Evolutionary conservation across 805 yeast species (phyloP), one percentile per base, ranked within the genome.

Genomic region (Pichia californica): DNA sequence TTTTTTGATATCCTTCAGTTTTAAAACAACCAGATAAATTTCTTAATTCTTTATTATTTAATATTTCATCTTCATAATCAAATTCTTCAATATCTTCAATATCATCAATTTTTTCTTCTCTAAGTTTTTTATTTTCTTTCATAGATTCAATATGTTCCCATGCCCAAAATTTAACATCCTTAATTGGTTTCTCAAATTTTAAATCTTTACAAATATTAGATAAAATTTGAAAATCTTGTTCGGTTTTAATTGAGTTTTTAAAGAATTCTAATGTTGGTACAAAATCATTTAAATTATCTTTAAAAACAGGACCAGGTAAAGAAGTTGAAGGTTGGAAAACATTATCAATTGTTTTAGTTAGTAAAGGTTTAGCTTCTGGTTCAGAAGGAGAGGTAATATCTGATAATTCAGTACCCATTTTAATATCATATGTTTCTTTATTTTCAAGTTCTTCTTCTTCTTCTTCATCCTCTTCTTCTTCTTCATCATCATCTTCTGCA

Each of bases 1-100:
- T 79, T 58, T 83, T 84, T 36, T 65, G 62, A 57, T 81, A 86
- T 0, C 95, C 95, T 44, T 81, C 78, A 30, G 88, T 79, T 54
- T 77, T 74, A 54, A 83, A 83, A 2, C 85, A 71, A 1, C 88
- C 86, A 0, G 81, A 65, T 0, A 50, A 43, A 41, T 74, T 76
- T 34, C 66, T 69, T 34, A 74, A 52, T 1, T 39, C 40, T 13
- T 50, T 37, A 38, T 59, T 58, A 6, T 31, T 29, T 6, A 48
- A 32, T 20, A 52, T 49, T 34, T 56, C 66, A 21, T 61, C 56
- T n/a, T 56, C 63, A 47, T 56, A 57, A 11, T 53, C 55, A 32
- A 47, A 41, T 14, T 47, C 47, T 7, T 62, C 69, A n/a, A 46
- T 38, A 15, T 58, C 61, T 18, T 53, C 61, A n/a, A 28, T 45